A percentile compares a stretch with the other conserved stretches of the same genome.
Evolutionary conservation across 2,329 filamentous ascomycete species (phyloP).

Genomic region (Fusarium duplospermum): DNA sequence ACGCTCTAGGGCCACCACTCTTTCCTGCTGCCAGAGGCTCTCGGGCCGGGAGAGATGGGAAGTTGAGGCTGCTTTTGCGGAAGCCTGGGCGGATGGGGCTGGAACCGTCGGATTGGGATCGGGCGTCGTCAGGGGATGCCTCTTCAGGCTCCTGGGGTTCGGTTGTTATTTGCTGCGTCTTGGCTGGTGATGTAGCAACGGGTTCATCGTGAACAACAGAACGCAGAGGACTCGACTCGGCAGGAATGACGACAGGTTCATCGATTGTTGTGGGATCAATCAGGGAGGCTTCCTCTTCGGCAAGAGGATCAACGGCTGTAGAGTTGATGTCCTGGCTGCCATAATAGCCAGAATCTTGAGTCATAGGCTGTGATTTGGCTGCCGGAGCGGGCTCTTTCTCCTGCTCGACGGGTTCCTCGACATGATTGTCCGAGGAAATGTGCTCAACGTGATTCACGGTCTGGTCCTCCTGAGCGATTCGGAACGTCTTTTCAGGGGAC

Average conservation of each 20-base stretch:
- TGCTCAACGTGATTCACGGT: slow-evolving; percentile 4
- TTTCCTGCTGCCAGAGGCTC: slow-evolving; percentile 89
- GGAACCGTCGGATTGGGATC: slow-evolving; percentile 75
- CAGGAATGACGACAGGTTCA: slow-evolving; percentile 25
- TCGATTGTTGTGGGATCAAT: slow-evolving; percentile 34
- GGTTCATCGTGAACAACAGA: slow-evolving; percentile 1
- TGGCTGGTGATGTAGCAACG: slow-evolving; percentile 51
- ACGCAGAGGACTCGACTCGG: slow-evolving; percentile 41
- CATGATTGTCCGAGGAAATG: slow-evolving; percentile 24
- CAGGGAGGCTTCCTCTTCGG: slow-evolving; percentile 32
- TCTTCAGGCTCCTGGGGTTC: slow-evolving; percentile 22
- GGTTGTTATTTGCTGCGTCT: slow-evolving; percentile 2
- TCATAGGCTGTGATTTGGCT: slow-evolving; percentile 32
- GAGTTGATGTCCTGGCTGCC: slow-evolving; percentile 66
- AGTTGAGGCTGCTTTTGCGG: slow-evolving; percentile 94
- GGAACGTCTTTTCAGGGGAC: slow-evolving; percentile 7
- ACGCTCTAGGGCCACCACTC: slow-evolving; percentile 79
- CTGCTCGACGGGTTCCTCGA: slow-evolving; percentile 12
- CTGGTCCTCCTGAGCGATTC: slow-evolving; percentile 14
- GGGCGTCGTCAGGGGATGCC: slow-evolving; percentile 56
- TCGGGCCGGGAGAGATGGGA: slow-evolving; percentile 90
- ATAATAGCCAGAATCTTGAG: slow-evolving; percentile 76
- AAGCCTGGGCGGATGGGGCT: slow-evolving; percentile 81
- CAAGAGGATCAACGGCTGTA: slow-evolving; percentile 38
- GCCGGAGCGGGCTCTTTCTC: not conserved